Evolutionary conservation across 179 eudicot species (phyloP), one percentile per base, ranked within the genome.

Genomic region (Nepenthes alata): DNA sequence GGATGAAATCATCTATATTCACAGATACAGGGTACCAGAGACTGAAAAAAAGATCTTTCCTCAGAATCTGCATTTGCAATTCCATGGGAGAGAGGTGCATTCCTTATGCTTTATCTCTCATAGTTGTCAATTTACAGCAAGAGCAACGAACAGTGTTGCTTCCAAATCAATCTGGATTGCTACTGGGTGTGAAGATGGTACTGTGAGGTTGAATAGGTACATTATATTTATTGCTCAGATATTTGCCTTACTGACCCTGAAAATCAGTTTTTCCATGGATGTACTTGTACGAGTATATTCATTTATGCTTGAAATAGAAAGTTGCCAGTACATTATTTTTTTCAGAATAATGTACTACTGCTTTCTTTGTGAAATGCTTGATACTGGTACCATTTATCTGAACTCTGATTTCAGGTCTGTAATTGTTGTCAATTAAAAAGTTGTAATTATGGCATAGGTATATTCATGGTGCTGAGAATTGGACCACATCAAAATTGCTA

Each of bases 151-250:
- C 56, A 66, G 12, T 54, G 50, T 38, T 47, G 10, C 44, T 63
- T 75, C 82, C 65, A 66, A 68, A 60, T 70, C 82, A 53, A 71
- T 74, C 68, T 89, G 85, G 81, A 71, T 93, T 74, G 95, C 91
- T 59, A 93, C 97, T 62, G 98, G 98, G 6, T 83, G 97, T 71
- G 98, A 93, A 83, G 98, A 87, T 64, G 98, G 98, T 72, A 81
- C 86, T 57, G 97, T 93, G 78, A 81, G 97, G 77, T 70, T 93
- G 80, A 93, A 90, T 55, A 79, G 95, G 98, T 93, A 80, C 67
- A 41, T 47, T 25, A 25, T 25, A 25, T 25, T 25, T 25, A 25
- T 25, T 1, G 25, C 25, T 25, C 25, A 25, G 25, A 25, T 25
- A 25, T 25, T 25, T 25, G 25, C 1, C 25, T 25, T 25, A 0